Evolutionary conservation across 352 stramenopile genomes (phyloP).

Genomic region (Globisporangium parvum): DNA sequence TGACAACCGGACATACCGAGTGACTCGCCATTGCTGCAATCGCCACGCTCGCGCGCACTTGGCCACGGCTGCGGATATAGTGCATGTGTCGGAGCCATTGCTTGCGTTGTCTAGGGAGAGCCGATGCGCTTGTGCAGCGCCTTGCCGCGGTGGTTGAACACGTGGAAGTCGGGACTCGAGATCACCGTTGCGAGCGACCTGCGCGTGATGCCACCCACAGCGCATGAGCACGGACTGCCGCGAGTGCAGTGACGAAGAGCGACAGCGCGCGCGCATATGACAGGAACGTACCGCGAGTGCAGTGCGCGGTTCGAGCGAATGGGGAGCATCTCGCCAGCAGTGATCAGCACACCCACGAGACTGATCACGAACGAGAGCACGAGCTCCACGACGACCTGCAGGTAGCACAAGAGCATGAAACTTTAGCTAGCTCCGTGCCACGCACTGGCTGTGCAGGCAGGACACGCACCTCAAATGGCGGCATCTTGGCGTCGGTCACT

Average conservation of each 20-base stretch:
- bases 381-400: constrained; percentile 65
- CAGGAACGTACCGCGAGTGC: constrained; percentile 42
- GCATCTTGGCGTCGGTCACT: constrained; percentile 61
- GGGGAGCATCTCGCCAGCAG: constrained; percentile 58
- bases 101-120: constrained; percentile 11
- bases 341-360: constrained; percentile 61
- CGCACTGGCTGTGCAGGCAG: background rate
- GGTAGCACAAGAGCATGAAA: background rate
- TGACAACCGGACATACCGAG: constrained; percentile 2
- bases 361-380: constrained; percentile 60
- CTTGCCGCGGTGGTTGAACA: constrained; percentile 80
- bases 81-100: too few relatives aligned
- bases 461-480: constrained; percentile 40
- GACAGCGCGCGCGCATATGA: background rate
- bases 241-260: constrained; percentile 42
- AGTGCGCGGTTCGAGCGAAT: constrained; percentile 68
- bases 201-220: background rate
- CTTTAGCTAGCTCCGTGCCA: background rate
- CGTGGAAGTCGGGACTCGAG: constrained; percentile 68
- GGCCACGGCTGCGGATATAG: too few relatives aligned
- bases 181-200: constrained; percentile 64
- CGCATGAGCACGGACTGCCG: constrained; percentile 19
- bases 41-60: too few relatives aligned
- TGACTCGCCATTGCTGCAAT: too few relatives aligned
- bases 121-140: constrained; percentile 63